phyloP scores from a whole-genome alignment of 352 stramenopile species.

The Stephanocyclus meneghinianus region DNA sequence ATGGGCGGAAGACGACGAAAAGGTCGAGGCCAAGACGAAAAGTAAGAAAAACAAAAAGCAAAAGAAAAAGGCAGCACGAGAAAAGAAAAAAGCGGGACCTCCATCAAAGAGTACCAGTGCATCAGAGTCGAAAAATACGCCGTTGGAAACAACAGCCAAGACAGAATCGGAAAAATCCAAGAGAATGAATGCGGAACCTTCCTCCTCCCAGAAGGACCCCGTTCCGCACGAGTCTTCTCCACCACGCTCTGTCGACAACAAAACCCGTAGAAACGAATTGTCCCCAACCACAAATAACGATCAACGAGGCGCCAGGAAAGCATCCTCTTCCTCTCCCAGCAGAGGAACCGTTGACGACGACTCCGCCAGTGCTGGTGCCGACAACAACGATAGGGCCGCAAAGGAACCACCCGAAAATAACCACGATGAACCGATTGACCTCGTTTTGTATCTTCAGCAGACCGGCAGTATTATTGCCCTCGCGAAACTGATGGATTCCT shows the following conservation, averaged over 20 bases:
- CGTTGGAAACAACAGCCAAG: not conserved
- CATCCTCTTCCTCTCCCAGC: slow-evolving; percentile 35
- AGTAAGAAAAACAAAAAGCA: slow-evolving; percentile 89
- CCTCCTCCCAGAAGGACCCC: not conserved
- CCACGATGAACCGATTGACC: slow-evolving; percentile 68
- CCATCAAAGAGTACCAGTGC: slow-evolving; percentile 6
- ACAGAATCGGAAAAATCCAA: not conserved
- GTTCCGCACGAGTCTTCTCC: not conserved
- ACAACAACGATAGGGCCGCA: not conserved
- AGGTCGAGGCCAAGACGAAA: slow-evolving; percentile 79
- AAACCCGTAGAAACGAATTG: not conserved
- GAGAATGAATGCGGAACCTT: not conserved
- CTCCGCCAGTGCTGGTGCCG: slow-evolving; percentile 18
- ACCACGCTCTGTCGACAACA: not conserved
- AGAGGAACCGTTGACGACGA: slow-evolving; percentile 49
- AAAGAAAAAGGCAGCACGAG: slow-evolving; percentile 78
- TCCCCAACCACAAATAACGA: not conserved
- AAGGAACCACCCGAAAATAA: slow-evolving; percentile 23
- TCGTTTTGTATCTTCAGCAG: slow-evolving; percentile 80
- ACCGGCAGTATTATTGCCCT: slow-evolving; percentile 82
- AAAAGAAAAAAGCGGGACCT: slow-evolving; percentile 10
- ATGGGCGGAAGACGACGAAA: slow-evolving; percentile 83
- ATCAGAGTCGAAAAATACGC: slow-evolving; percentile 10
- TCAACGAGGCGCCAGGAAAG: slow-evolving; percentile 18
- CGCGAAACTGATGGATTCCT: slow-evolving; percentile 80